phyloP scores from a whole-genome alignment of 169 alveolate species.

The Cystoisospora suis region DNA sequence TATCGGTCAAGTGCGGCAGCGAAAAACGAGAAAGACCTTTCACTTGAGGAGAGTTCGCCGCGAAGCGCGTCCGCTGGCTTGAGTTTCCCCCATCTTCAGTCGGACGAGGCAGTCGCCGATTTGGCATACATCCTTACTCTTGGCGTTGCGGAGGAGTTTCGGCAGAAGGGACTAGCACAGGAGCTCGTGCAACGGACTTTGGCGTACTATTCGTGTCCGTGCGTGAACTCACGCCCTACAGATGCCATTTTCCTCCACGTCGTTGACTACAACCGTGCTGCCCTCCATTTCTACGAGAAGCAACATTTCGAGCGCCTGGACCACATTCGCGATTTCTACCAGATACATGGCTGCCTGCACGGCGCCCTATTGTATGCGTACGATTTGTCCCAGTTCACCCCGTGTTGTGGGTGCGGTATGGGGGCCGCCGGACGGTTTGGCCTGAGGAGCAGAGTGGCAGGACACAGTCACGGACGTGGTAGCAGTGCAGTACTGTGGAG shows the following conservation, averaged over 20 bases:
- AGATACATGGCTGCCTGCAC: background rate
- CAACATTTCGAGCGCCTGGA: background rate
- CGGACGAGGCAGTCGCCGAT: background rate
- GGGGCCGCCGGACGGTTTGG: background rate
- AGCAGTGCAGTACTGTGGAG: background rate
- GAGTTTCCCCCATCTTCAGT: background rate
- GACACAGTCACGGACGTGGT: no score
- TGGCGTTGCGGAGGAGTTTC: conserved; percentile 24
- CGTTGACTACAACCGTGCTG: conserved; percentile 25
- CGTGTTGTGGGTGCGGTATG: background rate
- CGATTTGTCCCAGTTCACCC: background rate
- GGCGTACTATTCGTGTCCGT: conserved; percentile 8
- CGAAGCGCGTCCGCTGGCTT: background rate
- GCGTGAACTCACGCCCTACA: background rate
- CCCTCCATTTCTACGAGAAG: conserved; percentile 19
- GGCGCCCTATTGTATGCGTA: conserved; percentile 13
- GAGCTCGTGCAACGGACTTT: conserved; percentile 10
- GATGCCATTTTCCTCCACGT: conserved; percentile 5
- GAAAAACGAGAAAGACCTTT: no score
- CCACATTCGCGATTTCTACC: background rate
- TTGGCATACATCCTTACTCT: conserved; percentile 7
- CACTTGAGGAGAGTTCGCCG: background rate
- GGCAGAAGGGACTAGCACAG: conserved; percentile 18
- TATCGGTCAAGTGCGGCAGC: no score
- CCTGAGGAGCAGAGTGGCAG: background rate